phyloP scores from a whole-genome alignment of 805 yeast species.

The Spathaspora hagerdaliae region DNA sequence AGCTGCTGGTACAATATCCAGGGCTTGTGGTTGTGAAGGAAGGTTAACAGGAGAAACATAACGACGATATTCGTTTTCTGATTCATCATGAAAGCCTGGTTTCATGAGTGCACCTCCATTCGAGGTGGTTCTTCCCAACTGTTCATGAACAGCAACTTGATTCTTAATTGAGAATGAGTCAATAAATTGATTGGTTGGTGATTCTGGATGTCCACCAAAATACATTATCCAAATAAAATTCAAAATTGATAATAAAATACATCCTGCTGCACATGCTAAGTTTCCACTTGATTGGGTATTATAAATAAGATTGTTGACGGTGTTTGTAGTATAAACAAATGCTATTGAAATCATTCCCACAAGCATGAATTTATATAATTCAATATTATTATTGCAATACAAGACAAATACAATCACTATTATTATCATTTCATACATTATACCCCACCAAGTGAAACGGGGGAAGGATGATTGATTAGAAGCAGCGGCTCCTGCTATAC shows the following conservation, averaged over 20 bases:
- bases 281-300: conserved; percentile 50
- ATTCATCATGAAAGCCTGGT: conserved; percentile 13
- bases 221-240: conserved; percentile 84
- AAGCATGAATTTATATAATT: conserved; percentile 59
- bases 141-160: conserved; percentile 15
- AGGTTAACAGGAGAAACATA: conserved; percentile 13
- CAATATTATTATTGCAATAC: conserved; percentile 60
- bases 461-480: conserved; percentile 49
- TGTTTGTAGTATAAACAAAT: conserved; percentile 78
- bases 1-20: conserved; percentile 24
- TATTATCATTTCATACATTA: conserved; percentile 70
- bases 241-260: conserved; percentile 74
- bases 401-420: conserved; percentile 47
- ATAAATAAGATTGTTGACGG: conserved; percentile 78
- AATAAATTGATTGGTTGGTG: conserved; percentile 80
- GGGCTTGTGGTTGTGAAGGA: conserved; percentile 16
- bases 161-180: conserved; percentile 73
- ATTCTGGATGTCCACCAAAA: conserved; percentile 85
- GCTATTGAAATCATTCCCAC: conserved; percentile 65
- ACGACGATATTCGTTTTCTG: conserved; percentile 19
- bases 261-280: conserved; percentile 92
- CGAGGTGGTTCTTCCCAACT: conserved; percentile 1
- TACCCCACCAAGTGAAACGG: conserved; percentile 94
- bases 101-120: conserved; percentile 14
- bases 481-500: conserved; percentile 78